phyloP scores from a whole-genome alignment of 2,329 filamentous ascomycete species.

The Chaetomiaceae sp. region DNA sequence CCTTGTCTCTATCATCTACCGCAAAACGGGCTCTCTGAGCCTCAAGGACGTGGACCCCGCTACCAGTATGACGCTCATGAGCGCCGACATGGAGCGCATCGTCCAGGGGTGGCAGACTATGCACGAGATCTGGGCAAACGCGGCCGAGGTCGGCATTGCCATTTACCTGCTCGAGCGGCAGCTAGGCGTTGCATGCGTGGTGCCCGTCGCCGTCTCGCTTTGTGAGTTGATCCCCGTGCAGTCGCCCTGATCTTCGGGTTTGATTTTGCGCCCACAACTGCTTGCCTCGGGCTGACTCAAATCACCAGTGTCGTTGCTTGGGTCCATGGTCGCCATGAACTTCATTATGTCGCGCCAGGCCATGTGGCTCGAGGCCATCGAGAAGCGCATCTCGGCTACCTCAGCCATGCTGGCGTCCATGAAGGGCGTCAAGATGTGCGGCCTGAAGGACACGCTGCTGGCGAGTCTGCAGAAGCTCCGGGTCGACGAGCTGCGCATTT shows the following conservation, averaged over 20 bases:
- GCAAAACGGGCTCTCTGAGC: slow-evolving; percentile 35
- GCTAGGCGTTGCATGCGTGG: slow-evolving; percentile 41
- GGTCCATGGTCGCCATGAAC: slow-evolving; percentile 22
- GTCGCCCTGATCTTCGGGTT: no score
- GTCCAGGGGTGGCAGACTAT: slow-evolving; percentile 28
- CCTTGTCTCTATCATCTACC: slow-evolving; percentile 42
- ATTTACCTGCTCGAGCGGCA: slow-evolving; percentile 46
- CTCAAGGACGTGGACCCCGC: slow-evolving; percentile 32
- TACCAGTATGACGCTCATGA: slow-evolving; percentile 42
- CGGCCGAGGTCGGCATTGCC: slow-evolving; percentile 49
- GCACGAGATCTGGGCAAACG: slow-evolving; percentile 58
- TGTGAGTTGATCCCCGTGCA: slow-evolving; percentile 8
- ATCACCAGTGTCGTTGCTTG: slow-evolving; percentile 18
- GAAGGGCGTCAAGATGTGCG: slow-evolving; percentile 41
- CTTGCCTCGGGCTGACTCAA: no score
- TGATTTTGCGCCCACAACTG: no score
- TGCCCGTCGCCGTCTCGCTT: slow-evolving; percentile 40
- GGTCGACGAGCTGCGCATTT: slow-evolving; percentile 34
- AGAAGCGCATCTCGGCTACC: slow-evolving; percentile 35
- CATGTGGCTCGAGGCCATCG: slow-evolving; percentile 36
- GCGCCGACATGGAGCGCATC: slow-evolving; percentile 40
- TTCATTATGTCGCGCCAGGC: slow-evolving; percentile 30
- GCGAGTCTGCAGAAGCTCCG: slow-evolving; percentile 31
- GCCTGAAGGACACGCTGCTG: slow-evolving; percentile 31
- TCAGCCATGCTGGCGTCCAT: slow-evolving; percentile 36